Conservation (phyloP, 2,329 filamentous ascomycete genomes). For the Aspergillus ruber region DNA sequence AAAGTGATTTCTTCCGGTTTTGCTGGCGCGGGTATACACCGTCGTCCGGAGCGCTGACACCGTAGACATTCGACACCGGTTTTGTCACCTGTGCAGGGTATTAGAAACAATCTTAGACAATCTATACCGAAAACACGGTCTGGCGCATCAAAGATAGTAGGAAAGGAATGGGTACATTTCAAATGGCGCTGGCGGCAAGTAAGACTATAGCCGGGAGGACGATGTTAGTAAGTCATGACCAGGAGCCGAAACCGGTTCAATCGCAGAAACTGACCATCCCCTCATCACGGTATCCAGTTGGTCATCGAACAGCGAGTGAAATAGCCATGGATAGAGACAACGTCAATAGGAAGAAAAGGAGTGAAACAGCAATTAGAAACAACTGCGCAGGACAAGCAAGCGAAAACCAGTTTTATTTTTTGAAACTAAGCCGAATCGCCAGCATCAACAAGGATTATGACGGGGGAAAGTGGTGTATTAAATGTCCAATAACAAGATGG, state of each 20-base stretch:
- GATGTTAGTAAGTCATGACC: neutral
- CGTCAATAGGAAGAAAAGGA: neutral
- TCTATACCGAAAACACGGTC: neutral
- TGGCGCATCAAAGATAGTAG: neutral
- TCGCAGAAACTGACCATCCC: conserved; percentile 27
- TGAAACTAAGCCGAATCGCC: neutral
- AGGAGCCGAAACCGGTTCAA: neutral
- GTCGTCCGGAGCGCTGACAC: conserved; percentile 29
- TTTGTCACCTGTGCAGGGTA: conserved; percentile 24
- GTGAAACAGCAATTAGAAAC: neutral
- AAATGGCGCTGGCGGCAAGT: conserved; percentile 34
- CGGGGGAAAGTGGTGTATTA: neutral
- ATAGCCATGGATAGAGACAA: conserved; percentile 17
- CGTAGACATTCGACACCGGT: conserved; percentile 28
- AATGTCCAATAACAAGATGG: conserved; percentile 1
- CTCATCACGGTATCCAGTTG: conserved; percentile 28
- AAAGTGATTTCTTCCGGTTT: conserved; percentile 31
- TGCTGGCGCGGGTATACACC: conserved; percentile 28
- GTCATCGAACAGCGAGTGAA: conserved; percentile 10
- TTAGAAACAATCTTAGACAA: neutral
- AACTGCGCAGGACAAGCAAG: neutral
- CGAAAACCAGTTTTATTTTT: neutral
- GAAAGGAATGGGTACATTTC: conserved; percentile 23
- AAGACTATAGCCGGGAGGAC: conserved; percentile 16
- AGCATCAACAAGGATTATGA: neutral